These are phyloP conservation scores for Phytophthora parvispora DNA, from an alignment of 352 stramenopile genomes.

Conservation along the genomic window DNA sequence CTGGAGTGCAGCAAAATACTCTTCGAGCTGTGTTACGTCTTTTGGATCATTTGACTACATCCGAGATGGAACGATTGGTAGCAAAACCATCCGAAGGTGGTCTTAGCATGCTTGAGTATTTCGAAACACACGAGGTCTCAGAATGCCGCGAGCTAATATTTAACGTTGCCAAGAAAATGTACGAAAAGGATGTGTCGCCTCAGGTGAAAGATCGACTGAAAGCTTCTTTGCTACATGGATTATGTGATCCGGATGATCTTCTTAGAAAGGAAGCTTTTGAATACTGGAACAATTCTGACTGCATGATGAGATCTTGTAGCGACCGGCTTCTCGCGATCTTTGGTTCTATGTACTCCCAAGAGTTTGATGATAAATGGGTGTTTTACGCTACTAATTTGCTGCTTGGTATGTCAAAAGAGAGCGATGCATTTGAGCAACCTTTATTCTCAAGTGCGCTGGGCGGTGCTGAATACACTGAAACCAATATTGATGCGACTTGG, in stretches of 20 bases:
- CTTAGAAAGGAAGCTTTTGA: constrained; percentile 50
- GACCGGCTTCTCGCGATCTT: constrained; percentile 70
- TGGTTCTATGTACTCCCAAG: constrained; percentile 45
- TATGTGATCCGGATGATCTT: constrained; percentile 59
- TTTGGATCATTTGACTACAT: constrained; percentile 37
- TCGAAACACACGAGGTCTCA: constrained; percentile 44
- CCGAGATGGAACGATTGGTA: constrained; percentile 39
- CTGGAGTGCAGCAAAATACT: constrained; percentile 52
- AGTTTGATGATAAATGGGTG: constrained; percentile 72
- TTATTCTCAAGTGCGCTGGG: constrained; percentile 69
- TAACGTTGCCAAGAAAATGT: constrained; percentile 47
- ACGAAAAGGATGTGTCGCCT: constrained; percentile 29
- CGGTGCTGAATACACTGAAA: constrained; percentile 54
- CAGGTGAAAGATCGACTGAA: constrained; percentile 31
- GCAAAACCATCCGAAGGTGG: constrained; percentile 36
- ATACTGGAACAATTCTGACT: constrained; percentile 57
- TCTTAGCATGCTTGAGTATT: constrained; percentile 50
- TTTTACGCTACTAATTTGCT: constrained; percentile 77
- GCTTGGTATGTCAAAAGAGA: constrained; percentile 43
- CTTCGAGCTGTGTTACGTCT: constrained; percentile 57
- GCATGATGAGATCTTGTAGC: constrained; percentile 44
- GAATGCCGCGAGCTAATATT: constrained; percentile 54
- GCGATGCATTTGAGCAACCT: constrained; percentile 32
- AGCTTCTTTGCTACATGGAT: constrained; percentile 51
- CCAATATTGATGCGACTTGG: constrained; percentile 76